phyloP scores from a whole-genome alignment of 2,329 filamentous ascomycete genomes.

The Emergomyces pasteurianus region DNA sequence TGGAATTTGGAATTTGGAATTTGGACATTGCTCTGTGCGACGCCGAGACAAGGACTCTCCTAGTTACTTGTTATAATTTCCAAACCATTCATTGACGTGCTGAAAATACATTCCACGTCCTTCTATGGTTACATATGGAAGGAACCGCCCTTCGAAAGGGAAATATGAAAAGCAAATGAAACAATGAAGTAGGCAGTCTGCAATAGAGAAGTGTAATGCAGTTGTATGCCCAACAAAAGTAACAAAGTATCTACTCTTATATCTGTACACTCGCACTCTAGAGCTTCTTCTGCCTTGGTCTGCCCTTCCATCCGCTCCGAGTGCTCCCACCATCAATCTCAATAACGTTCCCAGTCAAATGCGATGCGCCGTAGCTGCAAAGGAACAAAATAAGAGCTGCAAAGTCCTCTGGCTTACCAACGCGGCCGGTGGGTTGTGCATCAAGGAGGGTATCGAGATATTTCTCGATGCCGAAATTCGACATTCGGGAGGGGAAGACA shows the following conservation, averaged over 20 bases:
- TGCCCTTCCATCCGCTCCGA: slow-evolving; percentile 28
- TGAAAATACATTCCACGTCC: too few species aligned
- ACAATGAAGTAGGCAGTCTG: neutral
- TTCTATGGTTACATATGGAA: neutral
- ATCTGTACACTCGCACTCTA: slow-evolving; percentile 7
- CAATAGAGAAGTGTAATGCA: too few species aligned
- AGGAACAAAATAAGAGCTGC: slow-evolving; percentile 36
- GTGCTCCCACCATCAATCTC: slow-evolving; percentile 38
- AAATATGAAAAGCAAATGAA: neutral
- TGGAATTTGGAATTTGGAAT: too few species aligned
- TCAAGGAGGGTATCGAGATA: slow-evolving; percentile 30
- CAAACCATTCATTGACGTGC: neutral
- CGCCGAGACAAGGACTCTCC: neutral
- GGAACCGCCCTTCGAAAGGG: neutral
- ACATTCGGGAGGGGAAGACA: slow-evolving; percentile 35
- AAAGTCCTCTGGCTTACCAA: slow-evolving; percentile 39
- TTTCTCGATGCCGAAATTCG: slow-evolving; percentile 30
- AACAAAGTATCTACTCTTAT: neutral
- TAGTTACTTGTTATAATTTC: neutral
- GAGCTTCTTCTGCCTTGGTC: slow-evolving; percentile 18
- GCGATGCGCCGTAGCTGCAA: slow-evolving; percentile 27
- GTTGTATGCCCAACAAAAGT: neutral
- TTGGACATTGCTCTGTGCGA: neutral
- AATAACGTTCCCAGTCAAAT: slow-evolving; percentile 38
- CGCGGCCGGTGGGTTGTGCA: slow-evolving; percentile 35